Percentiles rank a stretch among this genome's conserved stretches.
Evolutionary conservation across 2,329 filamentous ascomycete genomes (phyloP).

Genomic region (Apiospora sp.): DNA sequence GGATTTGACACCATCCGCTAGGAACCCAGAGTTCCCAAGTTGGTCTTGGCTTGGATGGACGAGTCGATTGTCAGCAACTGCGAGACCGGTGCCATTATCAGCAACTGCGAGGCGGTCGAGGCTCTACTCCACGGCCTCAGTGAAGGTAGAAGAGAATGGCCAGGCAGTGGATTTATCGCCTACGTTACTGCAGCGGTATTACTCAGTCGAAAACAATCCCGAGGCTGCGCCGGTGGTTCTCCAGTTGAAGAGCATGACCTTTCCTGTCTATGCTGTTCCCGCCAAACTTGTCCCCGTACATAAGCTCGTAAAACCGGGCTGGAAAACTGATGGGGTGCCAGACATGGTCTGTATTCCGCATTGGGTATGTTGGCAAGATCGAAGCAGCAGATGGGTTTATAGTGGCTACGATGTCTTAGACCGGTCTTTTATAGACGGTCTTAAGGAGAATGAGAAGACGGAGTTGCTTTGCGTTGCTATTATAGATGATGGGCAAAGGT

Average conservation of each 20-base stretch:
- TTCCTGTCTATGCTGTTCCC: not conserved
- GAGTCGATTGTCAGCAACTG: not conserved
- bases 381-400: not conserved
- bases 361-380: not conserved
- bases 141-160: not conserved
- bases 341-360: no score
- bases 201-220: not conserved
- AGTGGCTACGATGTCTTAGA: not conserved
- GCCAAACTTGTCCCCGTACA: not conserved
- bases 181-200: not conserved
- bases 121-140: no score
- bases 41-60: conserved; percentile 9
- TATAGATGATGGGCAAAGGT: not conserved
- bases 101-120: no score
- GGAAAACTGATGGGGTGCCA: no score
- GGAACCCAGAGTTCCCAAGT: not conserved
- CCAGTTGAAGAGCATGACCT: not conserved
- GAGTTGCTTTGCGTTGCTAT: not conserved
- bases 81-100: no score
- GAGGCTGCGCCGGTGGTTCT: not conserved
- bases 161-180: not conserved
- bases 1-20: not conserved
- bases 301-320: not conserved
- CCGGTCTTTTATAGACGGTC: not conserved
- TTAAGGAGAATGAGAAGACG: not conserved